These are phyloP conservation scores for Anisodus tanguticus DNA, from an alignment of 257 asterid genomes.

Conservation along the genomic window DNA sequence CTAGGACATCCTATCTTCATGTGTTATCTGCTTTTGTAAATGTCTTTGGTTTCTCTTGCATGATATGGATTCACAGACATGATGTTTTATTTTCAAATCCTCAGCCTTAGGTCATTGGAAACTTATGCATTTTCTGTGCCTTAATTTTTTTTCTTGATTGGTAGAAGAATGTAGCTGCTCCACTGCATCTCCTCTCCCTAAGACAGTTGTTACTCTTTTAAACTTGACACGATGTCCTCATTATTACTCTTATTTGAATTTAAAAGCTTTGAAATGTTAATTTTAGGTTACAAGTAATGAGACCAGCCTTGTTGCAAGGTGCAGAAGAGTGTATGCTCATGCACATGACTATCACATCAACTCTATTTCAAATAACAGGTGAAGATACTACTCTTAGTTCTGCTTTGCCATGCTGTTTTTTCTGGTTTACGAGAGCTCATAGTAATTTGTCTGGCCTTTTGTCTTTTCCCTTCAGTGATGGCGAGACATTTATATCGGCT, in stretches of 20 bases:
- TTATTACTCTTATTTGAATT: constrained; percentile 1
- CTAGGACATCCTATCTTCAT: neutral
- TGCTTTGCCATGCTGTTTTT: constrained; percentile 10
- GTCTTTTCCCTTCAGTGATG: constrained; percentile 65
- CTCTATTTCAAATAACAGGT: constrained; percentile 99
- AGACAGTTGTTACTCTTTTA: neutral
- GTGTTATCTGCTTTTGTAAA: constrained; percentile 14
- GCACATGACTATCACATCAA: constrained; percentile 99
- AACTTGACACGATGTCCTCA: neutral
- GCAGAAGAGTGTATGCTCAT: constrained; percentile 96
- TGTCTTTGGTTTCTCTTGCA: constrained; percentile 12
- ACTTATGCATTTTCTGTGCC: neutral
- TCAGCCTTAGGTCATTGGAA: neutral
- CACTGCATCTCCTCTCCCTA: neutral
- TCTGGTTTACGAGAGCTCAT: constrained; percentile 4
- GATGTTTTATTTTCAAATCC: neutral
- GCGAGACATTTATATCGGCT: constrained; percentile 99
- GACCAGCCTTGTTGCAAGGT: constrained; percentile 85
- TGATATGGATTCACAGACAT: neutral
- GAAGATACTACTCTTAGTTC: constrained; percentile 26
- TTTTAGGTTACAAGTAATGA: constrained; percentile 79
- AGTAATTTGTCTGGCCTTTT: constrained; percentile 20
- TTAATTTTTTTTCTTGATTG: constrained; percentile 2
- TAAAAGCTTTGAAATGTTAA: neutral
- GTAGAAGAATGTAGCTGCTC: neutral